Conservation (phyloP, 1,284 basidiomycete species). For the Cryptococcus depauperatus region DNA sequence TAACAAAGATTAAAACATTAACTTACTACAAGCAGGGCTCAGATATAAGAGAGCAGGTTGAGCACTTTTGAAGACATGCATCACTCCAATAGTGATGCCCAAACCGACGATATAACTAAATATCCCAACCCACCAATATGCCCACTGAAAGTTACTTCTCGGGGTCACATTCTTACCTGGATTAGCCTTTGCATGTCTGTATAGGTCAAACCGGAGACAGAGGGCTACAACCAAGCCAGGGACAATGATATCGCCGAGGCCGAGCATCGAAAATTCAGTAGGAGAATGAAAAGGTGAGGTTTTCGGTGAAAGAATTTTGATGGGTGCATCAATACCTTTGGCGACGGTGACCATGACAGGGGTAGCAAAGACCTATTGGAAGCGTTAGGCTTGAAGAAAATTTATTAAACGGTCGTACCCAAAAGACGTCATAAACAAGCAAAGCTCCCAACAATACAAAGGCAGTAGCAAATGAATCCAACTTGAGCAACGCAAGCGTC, state of each 20-base stretch:
- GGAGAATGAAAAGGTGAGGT: conserved; percentile 38
- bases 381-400: not conserved
- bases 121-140: conserved; percentile 70
- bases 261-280: conserved; percentile 79
- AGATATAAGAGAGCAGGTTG: conserved; percentile 93
- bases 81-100: conserved; percentile 70
- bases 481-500: conserved; percentile 68
- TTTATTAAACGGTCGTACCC: conserved; percentile 48
- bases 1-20: not conserved
- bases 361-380: conserved; percentile 37
- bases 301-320: conserved; percentile 81
- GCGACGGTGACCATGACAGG: conserved; percentile 80
- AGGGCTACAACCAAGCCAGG: conserved; percentile 79
- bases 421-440: conserved; percentile 74
- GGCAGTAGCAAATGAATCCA: conserved; percentile 88
- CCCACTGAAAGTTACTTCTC: conserved; percentile 52
- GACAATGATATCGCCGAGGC: conserved; percentile 63
- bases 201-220: conserved; percentile 77
- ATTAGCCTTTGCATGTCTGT: conserved; percentile 31
- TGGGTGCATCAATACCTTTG: conserved; percentile 84
- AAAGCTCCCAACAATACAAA: conserved; percentile 68
- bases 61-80: conserved; percentile 71
- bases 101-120: conserved; percentile 73
- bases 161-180: conserved; percentile 24
- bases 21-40: conserved; percentile 58